Percentiles rank a stretch among this genome's conserved stretches.
Evolutionary conservation across 345 rosid genomes (phyloP).

Genomic region (Ceriops zippeliana): DNA sequence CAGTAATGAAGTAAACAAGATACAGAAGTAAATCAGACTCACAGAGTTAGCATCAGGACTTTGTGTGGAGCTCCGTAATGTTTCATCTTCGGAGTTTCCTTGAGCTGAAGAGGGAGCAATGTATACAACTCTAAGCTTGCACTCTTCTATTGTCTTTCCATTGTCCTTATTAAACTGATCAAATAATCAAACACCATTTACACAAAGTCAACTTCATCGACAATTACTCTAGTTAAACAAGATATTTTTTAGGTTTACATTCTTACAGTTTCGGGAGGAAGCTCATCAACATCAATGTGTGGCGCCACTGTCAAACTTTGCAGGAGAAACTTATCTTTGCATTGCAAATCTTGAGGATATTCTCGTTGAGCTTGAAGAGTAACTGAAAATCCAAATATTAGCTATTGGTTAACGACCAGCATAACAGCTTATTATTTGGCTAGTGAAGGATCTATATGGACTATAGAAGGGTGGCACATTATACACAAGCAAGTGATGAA

Average conservation of each 20-base stretch:
- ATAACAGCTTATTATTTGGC: background rate
- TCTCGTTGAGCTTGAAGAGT: slow-evolving; percentile 88
- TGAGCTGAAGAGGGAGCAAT: slow-evolving; percentile 47
- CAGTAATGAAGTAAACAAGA: background rate
- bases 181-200: slow-evolving; percentile 11
- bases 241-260: slow-evolving; percentile 11
- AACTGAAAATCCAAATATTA: slow-evolving; percentile 42
- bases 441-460: background rate
- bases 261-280: slow-evolving; percentile 79
- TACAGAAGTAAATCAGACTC: slow-evolving; percentile 30
- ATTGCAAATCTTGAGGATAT: slow-evolving; percentile 79
- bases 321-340: slow-evolving; percentile 95
- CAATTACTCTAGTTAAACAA: background rate
- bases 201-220: slow-evolving; percentile 1
- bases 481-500: background rate
- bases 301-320: slow-evolving; percentile 79
- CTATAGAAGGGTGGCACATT: slow-evolving; percentile 5
- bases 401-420: slow-evolving; percentile 12
- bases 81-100: slow-evolving; percentile 49
- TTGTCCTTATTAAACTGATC: slow-evolving; percentile 72
- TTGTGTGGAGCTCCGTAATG: slow-evolving; percentile 37
- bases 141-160: slow-evolving; percentile 57
- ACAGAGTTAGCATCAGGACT: slow-evolving; percentile 59
- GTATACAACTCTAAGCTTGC: slow-evolving; percentile 80
- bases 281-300: slow-evolving; percentile 75